Conservation (phyloP, 2,329 filamentous ascomycete genomes). For the Pseudogymnoascus sp. region DNA sequence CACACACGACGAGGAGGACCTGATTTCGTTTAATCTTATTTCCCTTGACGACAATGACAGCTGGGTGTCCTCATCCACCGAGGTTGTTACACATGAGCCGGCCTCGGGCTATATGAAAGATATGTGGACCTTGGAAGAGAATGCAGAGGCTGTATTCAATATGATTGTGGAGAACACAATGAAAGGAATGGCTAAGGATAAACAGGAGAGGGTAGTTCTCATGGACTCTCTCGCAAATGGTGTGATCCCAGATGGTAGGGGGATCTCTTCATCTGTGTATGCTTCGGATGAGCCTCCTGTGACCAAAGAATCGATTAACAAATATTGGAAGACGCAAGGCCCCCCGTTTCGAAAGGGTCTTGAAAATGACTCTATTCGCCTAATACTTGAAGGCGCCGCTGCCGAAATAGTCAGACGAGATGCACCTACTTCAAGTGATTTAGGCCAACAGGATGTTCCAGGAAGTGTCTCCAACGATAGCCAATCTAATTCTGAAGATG, state of each 20-base stretch:
- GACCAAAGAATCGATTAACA: background rate
- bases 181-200: background rate
- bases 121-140: background rate
- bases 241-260: background rate
- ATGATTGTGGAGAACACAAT: background rate
- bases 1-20: background rate
- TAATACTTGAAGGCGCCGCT: background rate
- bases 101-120: background rate
- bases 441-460: background rate
- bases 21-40: background rate
- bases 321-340: background rate
- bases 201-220: background rate
- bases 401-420: background rate
- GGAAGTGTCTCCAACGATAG: background rate
- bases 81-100: background rate
- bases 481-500: background rate
- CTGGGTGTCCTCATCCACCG: background rate
- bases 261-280: background rate
- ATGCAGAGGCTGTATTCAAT: background rate
- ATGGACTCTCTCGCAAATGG: background rate
- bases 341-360: background rate
- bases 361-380: background rate
- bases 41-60: background rate
- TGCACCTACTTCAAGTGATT: background rate
- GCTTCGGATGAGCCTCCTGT: background rate